Conservation (phyloP, 2,329 filamentous ascomycete species). For the Phaeosphaeriaceae sp. region DNA sequence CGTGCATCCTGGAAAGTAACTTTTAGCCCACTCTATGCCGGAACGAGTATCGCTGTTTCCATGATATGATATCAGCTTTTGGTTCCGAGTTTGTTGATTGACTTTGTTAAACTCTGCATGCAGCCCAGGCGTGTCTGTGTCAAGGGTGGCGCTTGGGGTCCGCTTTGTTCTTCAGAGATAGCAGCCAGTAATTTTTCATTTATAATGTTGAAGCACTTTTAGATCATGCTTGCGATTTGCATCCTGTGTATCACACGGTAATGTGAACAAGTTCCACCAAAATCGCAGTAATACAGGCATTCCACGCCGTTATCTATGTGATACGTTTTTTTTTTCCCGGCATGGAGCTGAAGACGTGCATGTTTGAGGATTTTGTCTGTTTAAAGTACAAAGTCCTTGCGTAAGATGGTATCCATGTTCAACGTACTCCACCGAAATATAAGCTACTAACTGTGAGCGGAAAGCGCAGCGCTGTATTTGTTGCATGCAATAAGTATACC, state of each 20-base stretch:
- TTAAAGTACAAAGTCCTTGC: slow-evolving; percentile 14
- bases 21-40: slow-evolving; percentile 25
- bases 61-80: slow-evolving; percentile 28
- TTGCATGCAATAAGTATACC: neutral
- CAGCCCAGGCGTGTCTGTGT: slow-evolving; percentile 11
- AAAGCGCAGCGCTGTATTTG: slow-evolving; percentile 9
- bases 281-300: slow-evolving; percentile 12
- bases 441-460: slow-evolving; percentile 11
- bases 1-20: slow-evolving; percentile 24
- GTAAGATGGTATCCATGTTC: slow-evolving; percentile 10
- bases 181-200: too few species aligned
- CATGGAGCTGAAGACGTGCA: slow-evolving; percentile 16
- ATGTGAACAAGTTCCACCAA: too few species aligned
- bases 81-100: slow-evolving; percentile 25
- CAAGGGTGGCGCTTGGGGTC: slow-evolving; percentile 3
- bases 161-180: too few species aligned
- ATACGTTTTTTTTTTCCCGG: slow-evolving; percentile 11
- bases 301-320: too few species aligned
- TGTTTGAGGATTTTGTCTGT: slow-evolving; percentile 22
- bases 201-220: too few species aligned
- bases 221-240: too few species aligned
- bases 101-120: slow-evolving; percentile 22
- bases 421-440: neutral
- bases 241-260: neutral
- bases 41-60: slow-evolving; percentile 38